These are phyloP conservation scores for Talaromyces sp. DNA, from an alignment of 2,329 filamentous ascomycete species.

Conservation along the genomic window DNA sequence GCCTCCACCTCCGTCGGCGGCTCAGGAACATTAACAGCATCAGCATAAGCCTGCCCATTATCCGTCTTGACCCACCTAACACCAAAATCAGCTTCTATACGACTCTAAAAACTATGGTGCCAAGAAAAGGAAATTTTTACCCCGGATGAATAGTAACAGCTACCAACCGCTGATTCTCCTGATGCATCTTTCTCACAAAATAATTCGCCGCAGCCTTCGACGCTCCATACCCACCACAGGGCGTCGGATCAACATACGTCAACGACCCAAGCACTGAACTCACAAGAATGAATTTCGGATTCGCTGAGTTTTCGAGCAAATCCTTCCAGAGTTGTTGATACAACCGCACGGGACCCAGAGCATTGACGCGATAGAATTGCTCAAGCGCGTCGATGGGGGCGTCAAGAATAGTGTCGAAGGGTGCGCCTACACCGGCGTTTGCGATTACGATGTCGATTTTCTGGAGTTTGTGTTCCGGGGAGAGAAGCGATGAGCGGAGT, in stretches of 20 bases:
- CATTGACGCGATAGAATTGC: conserved; percentile 8
- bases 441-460: conserved; percentile 17
- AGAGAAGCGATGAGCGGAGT: conserved; percentile 3
- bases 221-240: conserved; percentile 14
- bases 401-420: conserved; percentile 7
- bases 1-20: conserved; percentile 11
- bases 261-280: conserved; percentile 4
- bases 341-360: conserved; percentile 10
- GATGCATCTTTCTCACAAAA: conserved; percentile 15
- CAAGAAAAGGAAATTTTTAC: neutral
- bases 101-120: too few species aligned
- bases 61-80: conserved; percentile 15
- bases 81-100: neutral
- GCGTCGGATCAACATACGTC: neutral
- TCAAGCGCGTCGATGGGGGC: conserved; percentile 1
- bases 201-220: conserved; percentile 12
- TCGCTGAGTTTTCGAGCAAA: neutral
- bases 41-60: conserved; percentile 17
- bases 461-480: neutral
- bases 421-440: conserved; percentile 14
- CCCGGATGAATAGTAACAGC: conserved; percentile 13
- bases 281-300: conserved; percentile 8
- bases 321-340: conserved; percentile 15
- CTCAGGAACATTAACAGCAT: conserved; percentile 8
- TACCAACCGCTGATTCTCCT: conserved; percentile 10